Evolutionary conservation across 768 basidiomycete genomes (phyloP).

Genomic region (Rhodotorula babjevae): DNA sequence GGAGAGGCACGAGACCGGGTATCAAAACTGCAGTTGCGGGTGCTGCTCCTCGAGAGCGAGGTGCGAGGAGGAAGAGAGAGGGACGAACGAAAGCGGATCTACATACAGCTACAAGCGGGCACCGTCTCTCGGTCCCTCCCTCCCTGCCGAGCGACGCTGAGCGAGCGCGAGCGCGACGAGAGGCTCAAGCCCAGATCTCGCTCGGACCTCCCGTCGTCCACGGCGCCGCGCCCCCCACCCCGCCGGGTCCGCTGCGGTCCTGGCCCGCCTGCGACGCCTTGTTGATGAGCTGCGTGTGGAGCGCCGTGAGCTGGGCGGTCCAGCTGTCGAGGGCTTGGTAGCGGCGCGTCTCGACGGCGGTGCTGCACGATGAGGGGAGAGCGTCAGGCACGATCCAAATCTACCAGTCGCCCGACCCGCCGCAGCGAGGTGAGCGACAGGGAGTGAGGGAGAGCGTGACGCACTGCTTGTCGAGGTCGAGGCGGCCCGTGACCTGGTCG

Average conservation of each 20-base stretch:
- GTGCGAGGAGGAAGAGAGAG: too few relatives aligned
- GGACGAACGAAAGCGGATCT: not conserved
- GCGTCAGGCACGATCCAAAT: too few relatives aligned
- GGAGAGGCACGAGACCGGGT: too few relatives aligned
- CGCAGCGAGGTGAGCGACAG: not conserved
- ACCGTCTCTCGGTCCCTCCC: not conserved
- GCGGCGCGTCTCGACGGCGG: constrained; percentile 79
- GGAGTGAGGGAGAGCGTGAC: constrained; percentile 20
- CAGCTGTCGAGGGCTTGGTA: constrained; percentile 75
- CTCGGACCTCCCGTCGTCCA: not conserved
- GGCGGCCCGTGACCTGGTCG: constrained; percentile 88
- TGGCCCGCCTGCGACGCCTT: constrained; percentile 52
- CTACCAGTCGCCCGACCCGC: not conserved
- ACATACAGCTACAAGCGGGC: not conserved
- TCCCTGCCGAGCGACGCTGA: not conserved
- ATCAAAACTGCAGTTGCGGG: too few relatives aligned
- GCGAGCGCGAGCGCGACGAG: too few relatives aligned
- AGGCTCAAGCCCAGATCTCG: not conserved
- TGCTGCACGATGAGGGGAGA: constrained; percentile 51
- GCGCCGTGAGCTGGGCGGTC: constrained; percentile 71
- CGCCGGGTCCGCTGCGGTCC: constrained; percentile 11
- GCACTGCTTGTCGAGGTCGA: constrained; percentile 58
- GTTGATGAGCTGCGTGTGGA: constrained; percentile 68
- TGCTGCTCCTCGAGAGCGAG: too few relatives aligned
- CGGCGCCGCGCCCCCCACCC: not conserved